These are phyloP conservation scores for Posidonia australis DNA, from an alignment of 106 monocot species.

Conservation along the genomic window DNA sequence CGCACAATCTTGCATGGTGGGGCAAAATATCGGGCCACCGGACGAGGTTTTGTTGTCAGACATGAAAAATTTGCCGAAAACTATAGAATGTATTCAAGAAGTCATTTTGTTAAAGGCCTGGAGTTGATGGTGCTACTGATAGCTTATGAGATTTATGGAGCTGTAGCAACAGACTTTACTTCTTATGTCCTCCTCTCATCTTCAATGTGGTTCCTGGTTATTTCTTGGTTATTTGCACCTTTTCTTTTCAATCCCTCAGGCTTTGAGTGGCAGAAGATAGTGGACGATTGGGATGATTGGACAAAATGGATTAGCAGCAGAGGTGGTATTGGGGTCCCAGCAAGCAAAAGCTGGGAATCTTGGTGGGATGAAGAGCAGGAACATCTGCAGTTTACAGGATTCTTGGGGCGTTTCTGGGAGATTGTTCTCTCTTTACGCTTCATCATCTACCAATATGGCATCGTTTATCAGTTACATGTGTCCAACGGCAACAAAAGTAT, in stretches of 20 bases:
- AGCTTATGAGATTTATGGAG: slow-evolving; percentile 66
- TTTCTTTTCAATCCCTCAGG: slow-evolving; percentile 97
- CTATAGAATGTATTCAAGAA: slow-evolving; percentile 96
- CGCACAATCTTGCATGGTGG: slow-evolving; percentile 92
- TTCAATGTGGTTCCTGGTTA: slow-evolving; percentile 95
- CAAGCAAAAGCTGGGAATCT: slow-evolving; percentile 94
- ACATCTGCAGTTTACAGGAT: slow-evolving; percentile 65
- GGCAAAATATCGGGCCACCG: slow-evolving; percentile 92
- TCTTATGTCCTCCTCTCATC: slow-evolving; percentile 52
- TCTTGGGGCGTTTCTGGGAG: slow-evolving; percentile 80
- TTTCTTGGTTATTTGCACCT: slow-evolving; percentile 85
- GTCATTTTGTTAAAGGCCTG: slow-evolving; percentile 86
- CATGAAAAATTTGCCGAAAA: slow-evolving; percentile 97
- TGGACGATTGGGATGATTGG: slow-evolving; percentile 99
- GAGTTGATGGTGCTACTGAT: slow-evolving; percentile 82
- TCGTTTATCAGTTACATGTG: slow-evolving; percentile 83
- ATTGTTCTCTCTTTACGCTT: slow-evolving; percentile 77
- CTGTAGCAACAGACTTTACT: slow-evolving; percentile 31
- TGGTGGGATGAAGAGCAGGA: slow-evolving; percentile 99
- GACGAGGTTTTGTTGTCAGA: slow-evolving; percentile 87
- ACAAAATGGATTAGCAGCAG: slow-evolving; percentile 79
- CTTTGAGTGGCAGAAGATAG: slow-evolving; percentile 97
- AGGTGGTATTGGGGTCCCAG: slow-evolving; percentile 89
- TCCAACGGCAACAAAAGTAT: slow-evolving; percentile 65
- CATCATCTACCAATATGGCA: slow-evolving; percentile 92